Evolutionary conservation across 257 asterid species (phyloP), one percentile per base, ranked within the genome.

Genomic region (Vinca minor): DNA sequence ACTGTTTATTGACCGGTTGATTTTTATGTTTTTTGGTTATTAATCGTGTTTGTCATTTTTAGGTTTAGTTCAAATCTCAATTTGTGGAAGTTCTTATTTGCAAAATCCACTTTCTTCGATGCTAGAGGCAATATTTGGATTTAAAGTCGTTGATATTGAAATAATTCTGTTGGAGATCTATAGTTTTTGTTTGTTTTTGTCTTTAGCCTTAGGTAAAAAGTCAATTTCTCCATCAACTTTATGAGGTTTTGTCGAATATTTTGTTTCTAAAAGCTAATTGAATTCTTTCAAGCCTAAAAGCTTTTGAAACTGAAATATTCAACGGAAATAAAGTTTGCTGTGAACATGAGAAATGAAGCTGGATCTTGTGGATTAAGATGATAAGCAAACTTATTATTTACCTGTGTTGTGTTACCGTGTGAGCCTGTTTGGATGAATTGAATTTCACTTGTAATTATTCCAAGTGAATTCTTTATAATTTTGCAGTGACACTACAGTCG

Each of bases 401-500:
- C 25, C 35, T 50, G 36, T 1, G 1, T 46, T 47, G 25, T 38
- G 4, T 48, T 18, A 17, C 47, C 20, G 44, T 45, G 25, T 45
- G 13, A 44, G 42, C 7, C 7, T 5, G 62, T 73, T 39, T 55
- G 25, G 18, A 20, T 38, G 31, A 20, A 20, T 52, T 54, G 48
- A 29, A 31, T 53, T 25, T 60, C 45, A 18, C 41, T 29, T 26
- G 64, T 59, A 14, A 46, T n/a, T n/a, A n/a, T 74, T 35, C 41
- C 76, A 56, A 67, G 45, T 65, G 42, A 23, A 44, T 29, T 28
- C 57, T 71, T 54, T 53, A 1, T 68, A 74, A 46, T 63, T 68
- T 68, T 82, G 82, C 91, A 89, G 97, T 66, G 97, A 89, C 66
- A 78, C 81, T 53, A 15, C 90, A 3, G 70, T 81, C 46, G 97